Evolutionary conservation across 2,329 filamentous ascomycete genomes (phyloP).

Genomic region (Clarireedia hainanense): DNA sequence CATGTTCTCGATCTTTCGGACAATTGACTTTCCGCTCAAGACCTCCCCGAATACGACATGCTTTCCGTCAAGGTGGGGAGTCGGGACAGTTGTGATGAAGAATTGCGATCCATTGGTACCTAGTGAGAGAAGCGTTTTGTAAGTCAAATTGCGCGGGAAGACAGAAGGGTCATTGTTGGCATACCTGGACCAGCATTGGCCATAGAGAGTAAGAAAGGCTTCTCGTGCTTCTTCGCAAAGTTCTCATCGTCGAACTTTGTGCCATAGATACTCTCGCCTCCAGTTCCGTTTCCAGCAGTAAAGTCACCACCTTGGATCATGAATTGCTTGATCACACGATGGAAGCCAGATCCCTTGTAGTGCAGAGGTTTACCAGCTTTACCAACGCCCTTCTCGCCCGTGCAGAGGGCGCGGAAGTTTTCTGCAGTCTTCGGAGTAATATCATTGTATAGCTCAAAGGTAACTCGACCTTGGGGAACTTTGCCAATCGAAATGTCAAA

Average conservation of each 20-base stretch:
- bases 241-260: slow-evolving; percentile 97
- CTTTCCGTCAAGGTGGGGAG: slow-evolving; percentile 87
- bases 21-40: slow-evolving; percentile 81
- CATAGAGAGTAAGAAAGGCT: slow-evolving; percentile 92
- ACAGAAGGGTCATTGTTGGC: slow-evolving; percentile 25
- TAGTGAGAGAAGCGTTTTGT: slow-evolving; percentile 29
- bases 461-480: slow-evolving; percentile 66
- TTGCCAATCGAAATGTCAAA: slow-evolving; percentile 85
- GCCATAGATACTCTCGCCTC: slow-evolving; percentile 95
- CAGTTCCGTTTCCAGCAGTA: slow-evolving; percentile 87
- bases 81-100: slow-evolving; percentile 92
- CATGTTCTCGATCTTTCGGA: slow-evolving; percentile 84
- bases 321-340: slow-evolving; percentile 96
- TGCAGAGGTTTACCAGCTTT: slow-evolving; percentile 77
- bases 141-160: not conserved
- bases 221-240: slow-evolving; percentile 85
- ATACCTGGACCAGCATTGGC: slow-evolving; percentile 88
- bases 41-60: slow-evolving; percentile 97
- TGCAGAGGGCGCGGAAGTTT: slow-evolving; percentile 92
- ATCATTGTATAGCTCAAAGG: slow-evolving; percentile 71
- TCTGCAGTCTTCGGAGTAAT: slow-evolving; percentile 92
- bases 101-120: slow-evolving; percentile 96
- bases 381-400: slow-evolving; percentile 83
- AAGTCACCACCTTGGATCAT: slow-evolving; percentile 99
- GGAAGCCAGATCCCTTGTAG: slow-evolving; percentile 90